Base-by-base conservation (phyloP, 129 eudicot genomes). In the Oenanthe sinensis region DNA sequence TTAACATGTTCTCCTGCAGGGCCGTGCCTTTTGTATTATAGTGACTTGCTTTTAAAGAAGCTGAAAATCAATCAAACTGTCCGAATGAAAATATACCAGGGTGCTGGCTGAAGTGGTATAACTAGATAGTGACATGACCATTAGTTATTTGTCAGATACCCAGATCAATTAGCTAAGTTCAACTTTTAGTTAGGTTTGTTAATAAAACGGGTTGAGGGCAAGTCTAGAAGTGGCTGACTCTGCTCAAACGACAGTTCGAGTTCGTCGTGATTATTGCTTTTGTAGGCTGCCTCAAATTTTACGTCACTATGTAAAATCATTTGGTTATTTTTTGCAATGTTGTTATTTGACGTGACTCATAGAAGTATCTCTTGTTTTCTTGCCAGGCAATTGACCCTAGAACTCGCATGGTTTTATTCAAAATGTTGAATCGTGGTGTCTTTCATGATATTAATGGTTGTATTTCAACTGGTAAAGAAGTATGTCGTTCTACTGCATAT, bases 401-500 rank as follows among this genome's bases (percentile, higher is more conserved):
- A 79, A 95, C 99, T 77, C 96, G 99, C 28, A 95, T 95, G 99
- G 99, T 95, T 71, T 82, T 95, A 55, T 95, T 90, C 86, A 95
- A 92, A 85, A 95, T 95, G 99, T 88, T 95, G 85, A 95, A 95
- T 81, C 85, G 92, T 54, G 99, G 99, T 71, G 86, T 91, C 44
- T 95, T 91, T 54, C 78, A 87, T 85, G 96, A 95, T 74, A 95
- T 95, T 44, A 95, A 95, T 77, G 99, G 99, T 77, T 92, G 99
- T 82, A 95, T 95, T 83, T 95, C 99, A 82, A 95, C 99, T 55
- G 99, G 97, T n/a, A 95, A 95, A 81, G 99, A 95, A 88, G 98
- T 91, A 85, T 22, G 82, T 84, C 47, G 50, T 48, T 17, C 62
- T 26, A 36, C 74, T 68, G 54, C 73, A 44, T 75, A 47, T 24